Evolutionary conservation across 768 basidiomycete species (phyloP), one percentile per base, ranked within the genome.

Genomic region (Russula ochroleuca): DNA sequence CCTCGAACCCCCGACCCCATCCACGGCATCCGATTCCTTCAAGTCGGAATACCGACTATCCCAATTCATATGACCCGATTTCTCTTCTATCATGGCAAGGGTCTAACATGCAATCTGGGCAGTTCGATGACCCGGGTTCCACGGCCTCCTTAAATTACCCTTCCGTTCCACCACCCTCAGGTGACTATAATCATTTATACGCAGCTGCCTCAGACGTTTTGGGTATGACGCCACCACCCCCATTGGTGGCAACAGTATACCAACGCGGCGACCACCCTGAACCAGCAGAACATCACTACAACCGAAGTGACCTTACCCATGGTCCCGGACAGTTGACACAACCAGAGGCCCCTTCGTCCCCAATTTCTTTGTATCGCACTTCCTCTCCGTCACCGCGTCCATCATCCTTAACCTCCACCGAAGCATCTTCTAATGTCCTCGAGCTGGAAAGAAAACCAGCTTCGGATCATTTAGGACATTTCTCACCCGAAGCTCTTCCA

Each of bases 201-300:
- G 81, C 82, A 11, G 90, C 90, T 15, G 91, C 91, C 10, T 90
- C 90, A 10, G 84, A 88, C 72, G 87, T 92, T 10, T 79, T 93
- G 17, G 90, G 90, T 17, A 85, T 90, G 83, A 85, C 81, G 0
- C 87, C 83, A 21, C 87, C 87, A 15, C 88, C 86, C 50, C 82
- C 81, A 15, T 76, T 66, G 33, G 65, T 67, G 17, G 63, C 68
- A 17, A 56, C 66, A 33, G 38, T 59, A 13, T 49, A 50, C 25
- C 59, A 52, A 57, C 59, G 69, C 55, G 67, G 68, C 69, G 62
- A 58, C 28, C 37, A 47, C 17, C 41, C 53, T 37, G 47, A 60
- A 13, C 41, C 50, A 23, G 15, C 43, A 11, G 64, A 65, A 19
- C 41, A 62, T n/a, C 64, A 65, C n/a, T 65, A 63, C 41, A 57